phyloP scores from a whole-genome alignment of 805 yeast genomes.

The Yamadazyma ubonensis region DNA sequence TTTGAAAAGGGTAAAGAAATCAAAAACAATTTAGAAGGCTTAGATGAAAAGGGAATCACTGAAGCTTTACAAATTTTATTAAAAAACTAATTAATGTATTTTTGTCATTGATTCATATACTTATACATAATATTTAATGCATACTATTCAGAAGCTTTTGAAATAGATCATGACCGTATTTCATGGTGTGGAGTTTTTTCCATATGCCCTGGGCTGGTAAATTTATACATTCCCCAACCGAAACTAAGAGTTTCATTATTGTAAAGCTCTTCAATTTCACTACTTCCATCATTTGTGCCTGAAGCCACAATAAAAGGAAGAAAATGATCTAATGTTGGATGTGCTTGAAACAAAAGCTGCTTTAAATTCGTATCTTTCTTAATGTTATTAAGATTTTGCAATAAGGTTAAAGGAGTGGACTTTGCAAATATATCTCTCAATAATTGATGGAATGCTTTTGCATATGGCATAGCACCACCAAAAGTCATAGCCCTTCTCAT shows the following conservation, averaged over 20 bases:
- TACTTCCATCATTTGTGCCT: conserved; percentile 49
- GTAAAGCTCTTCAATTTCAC: conserved; percentile 45
- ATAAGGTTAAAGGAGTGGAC: conserved; percentile 14
- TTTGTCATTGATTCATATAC: background rate
- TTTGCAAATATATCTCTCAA: conserved; percentile 33
- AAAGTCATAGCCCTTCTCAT: conserved; percentile 26
- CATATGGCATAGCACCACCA: conserved; percentile 44
- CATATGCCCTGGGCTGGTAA: conserved; percentile 14
- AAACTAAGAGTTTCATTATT: conserved; percentile 44
- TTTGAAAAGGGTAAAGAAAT: conserved; percentile 57
- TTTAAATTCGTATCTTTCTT: conserved; percentile 19
- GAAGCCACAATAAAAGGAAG: conserved; percentile 63
- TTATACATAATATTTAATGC: conserved; percentile 2
- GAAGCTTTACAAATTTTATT: conserved; percentile 39
- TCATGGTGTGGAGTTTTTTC: background rate
- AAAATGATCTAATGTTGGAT: conserved; percentile 78
- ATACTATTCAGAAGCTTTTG: background rate
- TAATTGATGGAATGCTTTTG: conserved; percentile 48
- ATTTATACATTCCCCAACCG: conserved; percentile 72
- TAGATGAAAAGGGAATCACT: conserved; percentile 46
- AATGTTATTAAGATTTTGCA: conserved; percentile 16
- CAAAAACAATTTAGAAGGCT: conserved; percentile 48
- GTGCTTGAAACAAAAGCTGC: conserved; percentile 49
- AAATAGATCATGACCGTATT: background rate
- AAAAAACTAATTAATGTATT: conserved; percentile 25